Base-by-base conservation (phyloP, 2,329 filamentous ascomycete species). In the Pestalotiopsis sp. region DNA sequence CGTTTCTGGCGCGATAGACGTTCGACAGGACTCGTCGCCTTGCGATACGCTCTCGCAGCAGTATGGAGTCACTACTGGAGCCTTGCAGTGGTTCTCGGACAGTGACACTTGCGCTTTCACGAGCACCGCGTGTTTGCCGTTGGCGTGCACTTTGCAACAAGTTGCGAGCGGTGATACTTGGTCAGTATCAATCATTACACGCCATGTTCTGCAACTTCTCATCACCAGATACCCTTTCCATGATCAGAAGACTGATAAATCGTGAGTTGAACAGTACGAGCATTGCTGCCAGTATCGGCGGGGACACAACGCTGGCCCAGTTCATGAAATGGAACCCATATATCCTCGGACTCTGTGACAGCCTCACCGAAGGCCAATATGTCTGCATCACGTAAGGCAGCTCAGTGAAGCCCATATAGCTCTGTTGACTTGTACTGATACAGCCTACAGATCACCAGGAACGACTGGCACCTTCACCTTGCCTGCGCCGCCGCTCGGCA, bases 271-370 rank as follows among this genome's bases (percentile, higher is more conserved):
- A 36, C 2, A 36, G 31, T 36, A 36, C 31, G 31, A 49, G 20
- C 9, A n/a, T 67, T 23, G 45, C 59, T 14, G 38, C 38, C 25
- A 25, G 25, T 57, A 7, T 68, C 66, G 31, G 31, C 31, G 31
- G 31, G 2, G 23, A 64, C 17, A 25, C 49, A 5, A 63, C 45
- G 20, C 39, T 38, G 4, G 59, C 57, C 5, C 45, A 31, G 59
- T 58, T 68, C 9, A 13, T 45, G 39, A 57, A 17, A 11, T 68
- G 59, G 59, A 68, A 68, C n/a, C 66, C 23, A 3, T 31, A 68
- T 14, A 23, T 68, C 7, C 25, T 68, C 14, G 59, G 59, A 2
- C 57, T 61, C 3, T 68, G 59, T 41, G 59, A 68, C 36, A 62
- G 39, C 23, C 36, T 64, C 7, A 41, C 41, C 31, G 31, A 36